Evolutionary conservation across 148 eudicot species (phyloP).

Genomic region (Salicornia ramosissima): DNA sequence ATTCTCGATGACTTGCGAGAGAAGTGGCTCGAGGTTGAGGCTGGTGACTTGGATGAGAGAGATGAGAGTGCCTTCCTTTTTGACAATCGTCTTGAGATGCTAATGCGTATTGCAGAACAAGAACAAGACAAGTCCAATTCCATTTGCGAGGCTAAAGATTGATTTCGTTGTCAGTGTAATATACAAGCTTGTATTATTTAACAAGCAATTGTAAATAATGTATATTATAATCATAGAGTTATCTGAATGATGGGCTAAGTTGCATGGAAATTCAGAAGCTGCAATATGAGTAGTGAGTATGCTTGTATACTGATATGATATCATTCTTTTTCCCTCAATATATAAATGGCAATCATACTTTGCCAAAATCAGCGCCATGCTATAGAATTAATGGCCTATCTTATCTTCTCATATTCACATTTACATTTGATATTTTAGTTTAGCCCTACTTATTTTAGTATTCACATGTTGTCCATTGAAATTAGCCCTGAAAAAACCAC

Average conservation of each 20-base stretch:
- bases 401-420: too few relatives aligned
- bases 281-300: constrained; percentile 6
- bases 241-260: background rate
- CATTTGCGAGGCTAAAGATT: background rate
- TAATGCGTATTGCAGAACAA: constrained; percentile 63
- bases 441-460: too few relatives aligned
- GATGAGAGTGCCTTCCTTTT: constrained; percentile 89
- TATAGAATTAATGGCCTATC: too few relatives aligned
- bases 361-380: background rate
- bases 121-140: constrained; percentile 35
- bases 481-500: too few relatives aligned
- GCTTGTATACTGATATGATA: background rate
- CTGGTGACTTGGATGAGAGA: constrained; percentile 80
- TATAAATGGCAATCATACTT: background rate
- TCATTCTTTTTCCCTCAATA: constrained; percentile 5
- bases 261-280: background rate
- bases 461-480: too few relatives aligned
- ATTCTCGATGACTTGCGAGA: constrained; percentile 90
- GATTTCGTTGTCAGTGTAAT: background rate
- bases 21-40: constrained; percentile 95
- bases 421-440: too few relatives aligned
- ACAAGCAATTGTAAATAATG: constrained; percentile 11
- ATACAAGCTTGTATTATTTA: background rate
- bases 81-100: constrained; percentile 85
- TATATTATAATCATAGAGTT: background rate